A percentile compares a stretch with the other conserved stretches of the same genome.
phyloP scores from a whole-genome alignment of 2,329 filamentous ascomycete genomes.

The Ophiostoma tasmaniense region DNA sequence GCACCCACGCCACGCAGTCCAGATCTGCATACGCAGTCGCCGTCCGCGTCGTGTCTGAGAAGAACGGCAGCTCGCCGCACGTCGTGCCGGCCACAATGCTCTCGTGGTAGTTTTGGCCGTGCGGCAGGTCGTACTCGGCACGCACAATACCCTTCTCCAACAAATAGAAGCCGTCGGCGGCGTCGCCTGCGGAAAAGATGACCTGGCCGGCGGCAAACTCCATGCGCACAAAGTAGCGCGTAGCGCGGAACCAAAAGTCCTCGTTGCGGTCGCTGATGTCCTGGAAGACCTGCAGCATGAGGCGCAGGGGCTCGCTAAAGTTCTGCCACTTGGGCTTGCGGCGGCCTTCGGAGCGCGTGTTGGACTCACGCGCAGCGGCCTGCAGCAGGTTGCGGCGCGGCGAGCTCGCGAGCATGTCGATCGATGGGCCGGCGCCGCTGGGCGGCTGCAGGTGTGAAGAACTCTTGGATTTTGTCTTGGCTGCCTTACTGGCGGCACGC shows the following conservation, averaged over 20 bases:
- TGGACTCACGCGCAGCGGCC: constrained; percentile 65
- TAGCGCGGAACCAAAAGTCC: constrained; percentile 86
- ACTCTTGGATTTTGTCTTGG: background rate
- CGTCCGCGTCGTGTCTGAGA: constrained; percentile 79
- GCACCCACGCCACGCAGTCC: constrained; percentile 73
- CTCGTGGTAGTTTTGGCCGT: constrained; percentile 72
- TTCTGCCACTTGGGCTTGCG: constrained; percentile 65
- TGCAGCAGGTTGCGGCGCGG: constrained; percentile 72
- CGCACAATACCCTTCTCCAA: constrained; percentile 82
- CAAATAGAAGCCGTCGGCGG: constrained; percentile 78
- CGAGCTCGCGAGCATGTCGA: constrained; percentile 57
- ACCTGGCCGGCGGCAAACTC: constrained; percentile 61
- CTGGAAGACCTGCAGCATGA: constrained; percentile 94
- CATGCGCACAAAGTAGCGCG: constrained; percentile 63
- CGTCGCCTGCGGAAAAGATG: constrained; percentile 69
- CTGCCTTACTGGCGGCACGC: background rate
- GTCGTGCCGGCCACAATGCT: constrained; percentile 91
- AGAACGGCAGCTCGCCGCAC: constrained; percentile 93
- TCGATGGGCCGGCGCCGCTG: constrained; percentile 17
- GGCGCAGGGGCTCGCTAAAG: constrained; percentile 81
- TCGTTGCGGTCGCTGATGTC: constrained; percentile 77
- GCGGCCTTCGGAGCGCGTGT: constrained; percentile 56
- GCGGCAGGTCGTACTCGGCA: constrained; percentile 83
- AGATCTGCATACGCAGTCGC: constrained; percentile 78
- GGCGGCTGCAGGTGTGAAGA: constrained; percentile 5